A percentile compares a stretch with the other conserved stretches of the same genome.
Evolutionary conservation across 2,329 filamentous ascomycete species (phyloP).

Genomic region (Epicoccum sorghinum): DNA sequence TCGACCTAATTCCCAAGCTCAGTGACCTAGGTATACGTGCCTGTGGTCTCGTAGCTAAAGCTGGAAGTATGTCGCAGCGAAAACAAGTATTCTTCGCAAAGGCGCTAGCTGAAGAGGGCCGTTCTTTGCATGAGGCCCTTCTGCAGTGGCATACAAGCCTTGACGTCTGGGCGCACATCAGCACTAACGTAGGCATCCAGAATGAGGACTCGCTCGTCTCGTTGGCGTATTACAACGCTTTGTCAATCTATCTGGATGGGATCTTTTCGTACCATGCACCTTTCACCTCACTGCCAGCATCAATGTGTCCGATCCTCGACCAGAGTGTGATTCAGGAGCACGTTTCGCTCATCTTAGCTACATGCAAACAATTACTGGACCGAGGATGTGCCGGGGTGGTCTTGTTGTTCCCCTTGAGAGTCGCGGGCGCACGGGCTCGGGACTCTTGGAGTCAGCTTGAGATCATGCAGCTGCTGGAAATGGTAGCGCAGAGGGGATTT

Average conservation of each 20-base stretch:
- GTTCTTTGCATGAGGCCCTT: constrained; percentile 21
- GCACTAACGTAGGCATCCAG: neutral
- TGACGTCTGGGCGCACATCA: neutral
- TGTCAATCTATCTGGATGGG: constrained; percentile 38
- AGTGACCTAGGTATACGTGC: constrained; percentile 28
- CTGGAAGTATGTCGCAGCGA: neutral
- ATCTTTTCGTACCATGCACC: constrained; percentile 33
- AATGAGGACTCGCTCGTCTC: constrained; percentile 25
- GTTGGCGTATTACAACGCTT: constrained; percentile 30
- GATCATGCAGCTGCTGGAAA: neutral
- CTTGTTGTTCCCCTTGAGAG: constrained; percentile 36
- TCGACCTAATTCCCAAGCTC: constrained; percentile 32
- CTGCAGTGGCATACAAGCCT: constrained; percentile 20
- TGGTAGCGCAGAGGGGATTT: neutral
- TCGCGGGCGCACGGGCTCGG: constrained; percentile 31
- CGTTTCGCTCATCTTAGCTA: constrained; percentile 25
- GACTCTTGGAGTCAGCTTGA: neutral
- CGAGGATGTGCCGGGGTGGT: constrained; percentile 28
- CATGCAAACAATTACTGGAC: constrained; percentile 23
- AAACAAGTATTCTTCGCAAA: neutral
- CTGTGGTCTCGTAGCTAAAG: constrained; percentile 3
- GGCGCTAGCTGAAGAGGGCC: constrained; percentile 27
- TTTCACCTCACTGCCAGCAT: constrained; percentile 21
- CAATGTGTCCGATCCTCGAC: constrained; percentile 23
- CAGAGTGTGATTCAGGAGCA: constrained; percentile 21